These are phyloP conservation scores for Leccinum longicurvipes DNA, from an alignment of 768 basidiomycete genomes.

Conservation along the genomic window DNA sequence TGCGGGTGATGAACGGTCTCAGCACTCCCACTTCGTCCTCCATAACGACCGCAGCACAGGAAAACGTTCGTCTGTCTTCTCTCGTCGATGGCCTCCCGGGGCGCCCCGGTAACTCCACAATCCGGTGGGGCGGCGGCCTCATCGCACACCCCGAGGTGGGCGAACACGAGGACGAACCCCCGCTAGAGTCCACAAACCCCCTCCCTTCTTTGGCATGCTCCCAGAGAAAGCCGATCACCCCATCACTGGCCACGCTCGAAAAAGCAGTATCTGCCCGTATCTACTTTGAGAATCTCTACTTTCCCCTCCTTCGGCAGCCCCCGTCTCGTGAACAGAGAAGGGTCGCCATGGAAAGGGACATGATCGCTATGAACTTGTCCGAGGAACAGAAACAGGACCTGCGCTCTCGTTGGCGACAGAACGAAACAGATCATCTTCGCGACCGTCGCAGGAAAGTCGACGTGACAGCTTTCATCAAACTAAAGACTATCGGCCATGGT, in stretches of 20 bases:
- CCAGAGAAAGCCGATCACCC: conserved; percentile 62
- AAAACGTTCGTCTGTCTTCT: conserved; percentile 53
- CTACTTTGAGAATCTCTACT: conserved; percentile 92
- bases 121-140: conserved; percentile 59
- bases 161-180: conserved; percentile 49
- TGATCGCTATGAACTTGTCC: conserved; percentile 67
- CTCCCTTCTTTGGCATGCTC: conserved; percentile 34
- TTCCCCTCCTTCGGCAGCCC: conserved; percentile 78
- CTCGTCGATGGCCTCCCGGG: conserved; percentile 47
- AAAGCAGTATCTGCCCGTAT: conserved; percentile 90
- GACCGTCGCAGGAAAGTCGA: conserved; percentile 81
- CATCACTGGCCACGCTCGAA: conserved; percentile 89
- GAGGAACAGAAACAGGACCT: conserved; percentile 69
- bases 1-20: conserved; percentile 78
- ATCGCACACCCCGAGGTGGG: conserved; percentile 63
- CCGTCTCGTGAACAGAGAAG: conserved; percentile 84
- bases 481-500: conserved; percentile 97
- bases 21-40: conserved; percentile 68
- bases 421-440: conserved; percentile 88
- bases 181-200: conserved; percentile 17
- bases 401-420: conserved; percentile 74
- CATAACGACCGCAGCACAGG: conserved; percentile 71
- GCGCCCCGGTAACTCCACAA: conserved; percentile 56
- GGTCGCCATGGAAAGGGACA: conserved; percentile 84
- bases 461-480: conserved; percentile 78